Base-by-base conservation (phyloP, 148 eudicot species). In the Rhododendron ovatum region DNA sequence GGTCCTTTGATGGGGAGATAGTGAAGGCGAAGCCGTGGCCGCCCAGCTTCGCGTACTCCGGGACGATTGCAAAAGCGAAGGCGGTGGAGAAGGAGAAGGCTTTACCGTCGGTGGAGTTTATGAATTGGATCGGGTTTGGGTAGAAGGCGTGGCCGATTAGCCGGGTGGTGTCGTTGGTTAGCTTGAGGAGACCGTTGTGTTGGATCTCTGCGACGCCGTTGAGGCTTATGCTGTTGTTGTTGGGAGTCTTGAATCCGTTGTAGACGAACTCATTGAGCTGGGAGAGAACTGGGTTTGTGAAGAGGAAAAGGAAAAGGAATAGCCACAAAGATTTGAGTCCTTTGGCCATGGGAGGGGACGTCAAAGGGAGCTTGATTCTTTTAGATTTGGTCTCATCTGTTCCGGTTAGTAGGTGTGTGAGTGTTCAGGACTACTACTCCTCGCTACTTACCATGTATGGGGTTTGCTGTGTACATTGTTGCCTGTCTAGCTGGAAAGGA, bases 11-110 rank as follows among this genome's bases (percentile, higher is more conserved):
- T 0, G 93, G 90, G 1, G 93, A 88, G n/a, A 96, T 89, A 12
- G 93, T 86, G 83, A 96, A 95, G 65, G 98, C 98, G 24, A 96
- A 86, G 3, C 99, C 98, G 90, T 96, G 99, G 43, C 99, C 98
- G 59, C 99, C 99, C 12, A 92, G 88, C 26, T 91, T 91, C 48
- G 82, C 51, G 80, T 92, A 93, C 85, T 93, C 92, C 2, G 99
- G 98, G 33, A 90, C 88, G 17, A 96, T 89, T 33, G 88, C 91
- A 86, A 96, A 93, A 3, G 94, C 96, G 59, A 96, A 95, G n/a
- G 92, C 90, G 1, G 96, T 92, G 20, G 98, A 95, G 85, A 96
- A 96, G 28, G 99, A 96, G 41, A 89, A 28, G 51, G 91, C 90
- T 84, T 87, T 89, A 12, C 90, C 91, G 50, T 55, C 57, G 0